Base-by-base conservation (phyloP, 306 rosid species). In the Malus domestica region DNA sequence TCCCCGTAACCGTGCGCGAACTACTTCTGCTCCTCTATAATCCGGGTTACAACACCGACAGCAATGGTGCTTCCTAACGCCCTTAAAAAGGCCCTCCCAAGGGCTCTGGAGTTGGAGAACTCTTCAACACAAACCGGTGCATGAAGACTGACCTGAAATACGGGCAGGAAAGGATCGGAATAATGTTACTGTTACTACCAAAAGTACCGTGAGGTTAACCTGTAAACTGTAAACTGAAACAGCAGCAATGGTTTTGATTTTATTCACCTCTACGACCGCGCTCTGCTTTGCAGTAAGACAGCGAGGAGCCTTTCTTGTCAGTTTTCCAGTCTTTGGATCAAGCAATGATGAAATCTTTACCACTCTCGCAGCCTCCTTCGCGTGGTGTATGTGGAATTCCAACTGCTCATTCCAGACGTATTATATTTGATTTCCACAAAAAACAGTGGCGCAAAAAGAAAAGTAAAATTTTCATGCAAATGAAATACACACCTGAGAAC, bases 361-460 rank as follows among this genome's bases (percentile, higher is more conserved):
- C 23, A 95, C 96, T 82, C 79, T 92, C 12, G 92, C 99, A 63
- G 90, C 90, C 85, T 89, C 97, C 88, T 89, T 95, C 1, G 85
- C 87, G 5, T 92, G 97, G 87, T 95, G 98, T 77, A 95, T 80
- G 71, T 95, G 97, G 82, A 95, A 83, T 87, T 95, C 99, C 83
- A 90, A 65, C 99, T 95, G 96, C 79, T 63, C 79, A 79, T 11
- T 74, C 57, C 78, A 80, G 66, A 68, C 9, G 69, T 58, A 71
- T 67, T 29, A 25, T 30, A 30, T 67, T 51, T 1, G 10, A 16
- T 74, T 72, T 61, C 73, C 7, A 77, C n/a, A 64, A 25, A 67
- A 55, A 67, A 16, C 23, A 40, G 30, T 9, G 67, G 46, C 3
- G 40, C 20, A 80, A 74, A 79, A 20, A 10, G 59, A 57, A 73